These are phyloP conservation scores for Odontarrhena argentea DNA, from an alignment of 345 rosid species.

Conservation along the genomic window DNA sequence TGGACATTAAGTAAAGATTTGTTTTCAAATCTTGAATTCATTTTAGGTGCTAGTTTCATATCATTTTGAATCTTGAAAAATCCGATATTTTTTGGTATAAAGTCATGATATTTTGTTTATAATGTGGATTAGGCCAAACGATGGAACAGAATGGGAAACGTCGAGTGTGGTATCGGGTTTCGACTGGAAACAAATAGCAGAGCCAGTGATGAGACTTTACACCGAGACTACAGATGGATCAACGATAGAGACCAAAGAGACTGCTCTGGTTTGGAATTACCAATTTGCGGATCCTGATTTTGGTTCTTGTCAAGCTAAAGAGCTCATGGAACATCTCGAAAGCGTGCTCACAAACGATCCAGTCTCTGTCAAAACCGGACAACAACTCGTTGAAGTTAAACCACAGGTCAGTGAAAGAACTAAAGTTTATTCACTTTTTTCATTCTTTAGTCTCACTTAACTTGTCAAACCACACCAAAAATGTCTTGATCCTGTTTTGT, in stretches of 20 bases:
- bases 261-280: slow-evolving; percentile 86
- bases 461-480: too few species aligned
- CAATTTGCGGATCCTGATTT: slow-evolving; percentile 91
- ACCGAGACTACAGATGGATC: slow-evolving; percentile 97
- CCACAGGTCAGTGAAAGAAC: slow-evolving; percentile 70
- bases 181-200: slow-evolving; percentile 93
- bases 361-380: slow-evolving; percentile 89
- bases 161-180: slow-evolving; percentile 61
- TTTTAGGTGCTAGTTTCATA: slow-evolving; percentile 9
- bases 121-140: slow-evolving; percentile 55
- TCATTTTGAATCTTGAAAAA: background rate
- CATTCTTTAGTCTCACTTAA: too few species aligned
- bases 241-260: slow-evolving; percentile 83
- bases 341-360: slow-evolving; percentile 92
- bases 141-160: slow-evolving; percentile 77
- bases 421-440: too few species aligned
- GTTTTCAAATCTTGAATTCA: too few species aligned
- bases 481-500: too few species aligned
- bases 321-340: slow-evolving; percentile 90
- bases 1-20: too few species aligned
- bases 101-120: slow-evolving; percentile 1
- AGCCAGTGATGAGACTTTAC: slow-evolving; percentile 92
- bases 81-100: slow-evolving; percentile 5
- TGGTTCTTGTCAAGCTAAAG: slow-evolving; percentile 97
- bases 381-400: slow-evolving; percentile 88